Conservation (phyloP, 2,329 filamentous ascomycete genomes). For the Fusarium sp. region DNA sequence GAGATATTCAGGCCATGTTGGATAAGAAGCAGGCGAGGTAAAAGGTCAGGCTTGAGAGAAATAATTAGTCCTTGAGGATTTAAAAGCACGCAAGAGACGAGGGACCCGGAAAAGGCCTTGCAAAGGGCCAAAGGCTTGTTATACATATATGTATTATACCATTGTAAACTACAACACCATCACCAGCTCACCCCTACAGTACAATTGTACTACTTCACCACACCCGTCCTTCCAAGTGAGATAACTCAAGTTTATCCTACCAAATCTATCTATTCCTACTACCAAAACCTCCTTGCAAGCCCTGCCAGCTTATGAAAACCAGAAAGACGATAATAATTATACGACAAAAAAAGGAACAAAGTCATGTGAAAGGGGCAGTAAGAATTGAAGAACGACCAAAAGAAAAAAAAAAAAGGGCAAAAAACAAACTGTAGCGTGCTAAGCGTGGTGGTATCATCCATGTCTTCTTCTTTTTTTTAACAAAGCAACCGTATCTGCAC, state of each 20-base stretch:
- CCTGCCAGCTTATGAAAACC: constrained; percentile 30
- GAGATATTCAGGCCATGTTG: constrained; percentile 59
- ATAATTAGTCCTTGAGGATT: neutral
- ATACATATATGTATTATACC: constrained; percentile 42
- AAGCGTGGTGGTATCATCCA: constrained; percentile 62
- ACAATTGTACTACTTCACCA: constrained; percentile 29
- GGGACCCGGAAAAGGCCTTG: constrained; percentile 20
- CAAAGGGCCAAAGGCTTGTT: constrained; percentile 21
- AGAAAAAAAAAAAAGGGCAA: constrained; percentile 35
- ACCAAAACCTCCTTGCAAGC: constrained; percentile 35
- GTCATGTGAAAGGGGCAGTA: constrained; percentile 30
- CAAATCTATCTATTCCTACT: constrained; percentile 47
- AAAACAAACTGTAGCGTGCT: constrained; percentile 54
- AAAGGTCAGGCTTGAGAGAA: neutral
- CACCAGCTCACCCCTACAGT: constrained; percentile 33
- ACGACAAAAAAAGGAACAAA: constrained; percentile 37
- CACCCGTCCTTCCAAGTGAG: constrained; percentile 18
- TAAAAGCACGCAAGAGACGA: constrained; percentile 12
- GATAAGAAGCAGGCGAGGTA: constrained; percentile 54
- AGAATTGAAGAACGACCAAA: constrained; percentile 37
- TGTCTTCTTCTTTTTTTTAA: constrained; percentile 52
- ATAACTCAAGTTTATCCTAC: constrained; percentile 47
- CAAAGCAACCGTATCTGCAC: constrained; percentile 50
- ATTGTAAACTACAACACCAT: constrained; percentile 39
- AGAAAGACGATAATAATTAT: constrained; percentile 39